Evolutionary conservation across 352 stramenopile species (phyloP).

Genomic region (Halophytophthora batemanensis): DNA sequence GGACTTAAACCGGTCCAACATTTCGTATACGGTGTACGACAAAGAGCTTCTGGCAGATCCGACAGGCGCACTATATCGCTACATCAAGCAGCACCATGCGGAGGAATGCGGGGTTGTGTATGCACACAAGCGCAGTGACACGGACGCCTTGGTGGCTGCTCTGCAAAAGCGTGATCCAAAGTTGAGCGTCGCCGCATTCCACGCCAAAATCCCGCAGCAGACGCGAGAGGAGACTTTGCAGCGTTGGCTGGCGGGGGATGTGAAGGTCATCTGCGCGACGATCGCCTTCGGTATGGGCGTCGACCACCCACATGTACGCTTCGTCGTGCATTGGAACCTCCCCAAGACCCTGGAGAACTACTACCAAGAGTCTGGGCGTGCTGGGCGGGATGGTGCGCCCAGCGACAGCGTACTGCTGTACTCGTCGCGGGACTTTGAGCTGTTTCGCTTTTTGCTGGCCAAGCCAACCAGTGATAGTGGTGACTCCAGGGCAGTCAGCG

Average conservation of each 20-base stretch:
- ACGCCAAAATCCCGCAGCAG: constrained; percentile 43
- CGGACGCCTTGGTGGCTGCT: constrained; percentile 36
- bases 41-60: constrained; percentile 50
- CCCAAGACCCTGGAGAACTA: constrained; percentile 93
- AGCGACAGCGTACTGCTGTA: constrained; percentile 88
- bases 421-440: constrained; percentile 40
- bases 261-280: constrained; percentile 88
- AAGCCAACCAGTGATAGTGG: constrained; percentile 19
- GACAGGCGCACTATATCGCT: constrained; percentile 31
- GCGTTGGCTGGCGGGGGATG: constrained; percentile 38
- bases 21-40: constrained; percentile 50
- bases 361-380: constrained; percentile 95
- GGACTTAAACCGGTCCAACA: constrained; percentile 63
- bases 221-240: constrained; percentile 41
- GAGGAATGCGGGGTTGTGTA: constrained; percentile 42
- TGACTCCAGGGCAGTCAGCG: background rate
- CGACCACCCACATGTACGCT: constrained; percentile 88
- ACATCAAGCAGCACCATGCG: constrained; percentile 37
- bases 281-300: constrained; percentile 94
- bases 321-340: constrained; percentile 88
- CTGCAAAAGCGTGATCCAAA: constrained; percentile 24
- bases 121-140: constrained; percentile 54
- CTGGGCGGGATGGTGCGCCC: constrained; percentile 90
- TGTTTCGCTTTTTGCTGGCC: constrained; percentile 45
- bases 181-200: constrained; percentile 41